These are phyloP conservation scores for Phoma sp. DNA, from an alignment of 2,329 filamentous ascomycete genomes.

Conservation along the genomic window DNA sequence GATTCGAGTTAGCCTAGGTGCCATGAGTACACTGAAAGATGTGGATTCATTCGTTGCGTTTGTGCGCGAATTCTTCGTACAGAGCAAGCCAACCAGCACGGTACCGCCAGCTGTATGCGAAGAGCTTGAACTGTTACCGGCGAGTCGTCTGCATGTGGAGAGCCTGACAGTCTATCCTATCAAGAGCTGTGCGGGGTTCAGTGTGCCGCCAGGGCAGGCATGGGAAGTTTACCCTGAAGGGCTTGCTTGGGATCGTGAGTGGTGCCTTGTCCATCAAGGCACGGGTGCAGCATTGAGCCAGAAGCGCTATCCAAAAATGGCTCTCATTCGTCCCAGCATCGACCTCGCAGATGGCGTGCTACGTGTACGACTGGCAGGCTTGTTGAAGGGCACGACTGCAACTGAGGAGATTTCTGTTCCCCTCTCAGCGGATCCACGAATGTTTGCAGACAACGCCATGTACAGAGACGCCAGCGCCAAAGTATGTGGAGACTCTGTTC, in stretches of 20 bases:
- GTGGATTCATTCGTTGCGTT: constrained; percentile 76
- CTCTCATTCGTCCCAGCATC: constrained; percentile 76
- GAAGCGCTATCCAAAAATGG: constrained; percentile 88
- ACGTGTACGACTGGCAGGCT: constrained; percentile 62
- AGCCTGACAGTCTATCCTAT: constrained; percentile 79
- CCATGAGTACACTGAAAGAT: constrained; percentile 84
- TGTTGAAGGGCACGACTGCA: constrained; percentile 39
- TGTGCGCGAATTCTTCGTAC: constrained; percentile 59
- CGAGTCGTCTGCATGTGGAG: constrained; percentile 52
- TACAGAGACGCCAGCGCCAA: constrained; percentile 63
- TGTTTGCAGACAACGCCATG: constrained; percentile 56
- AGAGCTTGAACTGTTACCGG: constrained; percentile 36
- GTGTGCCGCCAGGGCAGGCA: constrained; percentile 65
- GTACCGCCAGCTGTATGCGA: constrained; percentile 30
- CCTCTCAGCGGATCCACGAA: constrained; percentile 70
- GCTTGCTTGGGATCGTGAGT: constrained; percentile 92
- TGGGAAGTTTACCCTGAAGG: constrained; percentile 88
- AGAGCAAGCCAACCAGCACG: constrained; percentile 26
- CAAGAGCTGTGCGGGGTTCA: constrained; percentile 88
- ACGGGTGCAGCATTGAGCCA: constrained; percentile 86
- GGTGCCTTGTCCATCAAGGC: constrained; percentile 89
- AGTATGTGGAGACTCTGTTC: constrained; percentile 84
- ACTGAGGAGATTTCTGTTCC: constrained; percentile 57
- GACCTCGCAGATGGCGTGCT: constrained; percentile 74
- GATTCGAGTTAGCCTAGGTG: constrained; percentile 83